Evolutionary conservation across 1,139 yeast genomes (phyloP), one percentile per base, ranked within the genome.

Genomic region (Hansenula sp.): DNA sequence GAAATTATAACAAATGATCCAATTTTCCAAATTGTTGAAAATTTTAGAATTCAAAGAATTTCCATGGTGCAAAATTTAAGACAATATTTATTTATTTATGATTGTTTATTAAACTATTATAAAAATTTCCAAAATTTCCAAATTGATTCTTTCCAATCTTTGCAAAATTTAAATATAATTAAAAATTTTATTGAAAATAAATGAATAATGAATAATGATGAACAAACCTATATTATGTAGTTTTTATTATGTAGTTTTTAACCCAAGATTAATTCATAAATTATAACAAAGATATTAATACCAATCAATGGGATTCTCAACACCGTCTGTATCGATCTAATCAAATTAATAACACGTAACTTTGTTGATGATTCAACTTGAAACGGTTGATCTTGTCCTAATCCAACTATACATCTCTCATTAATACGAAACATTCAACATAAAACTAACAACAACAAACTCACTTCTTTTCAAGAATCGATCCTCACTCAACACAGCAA

Each of bases 41-140:
- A 74, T 41, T 76, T 87, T 50, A 72, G 96, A 52, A 70, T 77
- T 49, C 94, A 87, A 61, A 70, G 96, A 49, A 73, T 87, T 21
- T 84, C 91, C 13, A 87, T 88, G 94, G 96, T 88, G 8, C 96
- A 88, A 61, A 85, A 81, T 50, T 67, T 86, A 49, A 72, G 89
- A 47, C 96, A 88, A 63, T 87, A 79, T 60, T 72, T 81, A 38
- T 74, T 85, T 57, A 79, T 90, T 53, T 87, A 87, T 62, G 93
- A 87, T 47, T 68, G 76, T 45, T 44, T 67, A 41, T 44, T 66
- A 35, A 57, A 59, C 39, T 65, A 56, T 44, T 63, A 62, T 44
- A 55, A 49, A 29, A 47, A 47, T 31, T 47, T 43, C 30, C 28
- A 36, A 4, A 17, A 34, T 11, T 42, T 40, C 28, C 25, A 31